Evolutionary conservation across 2,329 filamentous ascomycete species (phyloP).

Genomic region (Parafenestella ontariensis): DNA sequence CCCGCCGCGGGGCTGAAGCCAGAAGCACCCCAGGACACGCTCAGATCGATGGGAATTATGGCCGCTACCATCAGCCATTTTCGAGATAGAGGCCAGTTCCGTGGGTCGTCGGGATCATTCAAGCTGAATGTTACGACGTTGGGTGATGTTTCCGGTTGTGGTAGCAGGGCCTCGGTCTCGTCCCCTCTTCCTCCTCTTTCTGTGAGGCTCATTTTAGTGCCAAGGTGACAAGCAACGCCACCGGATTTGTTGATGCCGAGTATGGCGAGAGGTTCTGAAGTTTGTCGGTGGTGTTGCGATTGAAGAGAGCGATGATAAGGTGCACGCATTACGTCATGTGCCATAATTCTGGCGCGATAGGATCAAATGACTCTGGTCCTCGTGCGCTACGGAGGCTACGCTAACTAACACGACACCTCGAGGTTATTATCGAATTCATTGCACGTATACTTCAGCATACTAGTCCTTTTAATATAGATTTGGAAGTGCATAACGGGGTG

Average conservation of each 20-base stretch:
- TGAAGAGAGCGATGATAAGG: neutral
- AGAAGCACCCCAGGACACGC: slow-evolving; percentile 54
- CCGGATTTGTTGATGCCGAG: neutral
- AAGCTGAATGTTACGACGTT: slow-evolving; percentile 23
- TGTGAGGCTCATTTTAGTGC: neutral
- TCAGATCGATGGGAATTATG: slow-evolving; percentile 47
- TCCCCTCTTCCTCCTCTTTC: slow-evolving; percentile 1
- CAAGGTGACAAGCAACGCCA: neutral
- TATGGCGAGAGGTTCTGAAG: neutral
- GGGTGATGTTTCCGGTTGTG: neutral
- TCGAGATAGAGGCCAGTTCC: slow-evolving; percentile 41
- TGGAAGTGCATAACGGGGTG: too few relatives aligned
- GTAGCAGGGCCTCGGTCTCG: slow-evolving; percentile 19
- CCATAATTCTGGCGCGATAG: neutral
- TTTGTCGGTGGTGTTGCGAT: neutral
- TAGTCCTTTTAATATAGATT: too few relatives aligned
- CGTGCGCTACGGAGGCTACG: neutral
- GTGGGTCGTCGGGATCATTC: slow-evolving; percentile 39
- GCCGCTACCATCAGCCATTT: slow-evolving; percentile 48
- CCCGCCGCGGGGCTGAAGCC: slow-evolving; percentile 55
- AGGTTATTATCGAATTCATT: neutral
- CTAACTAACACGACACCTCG: neutral
- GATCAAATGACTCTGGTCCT: neutral
- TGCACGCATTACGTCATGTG: neutral
- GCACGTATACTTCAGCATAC: too few relatives aligned